Evolutionary conservation across 2,329 filamentous ascomycete genomes (phyloP).

Genomic region (Diaporthe sp.): DNA sequence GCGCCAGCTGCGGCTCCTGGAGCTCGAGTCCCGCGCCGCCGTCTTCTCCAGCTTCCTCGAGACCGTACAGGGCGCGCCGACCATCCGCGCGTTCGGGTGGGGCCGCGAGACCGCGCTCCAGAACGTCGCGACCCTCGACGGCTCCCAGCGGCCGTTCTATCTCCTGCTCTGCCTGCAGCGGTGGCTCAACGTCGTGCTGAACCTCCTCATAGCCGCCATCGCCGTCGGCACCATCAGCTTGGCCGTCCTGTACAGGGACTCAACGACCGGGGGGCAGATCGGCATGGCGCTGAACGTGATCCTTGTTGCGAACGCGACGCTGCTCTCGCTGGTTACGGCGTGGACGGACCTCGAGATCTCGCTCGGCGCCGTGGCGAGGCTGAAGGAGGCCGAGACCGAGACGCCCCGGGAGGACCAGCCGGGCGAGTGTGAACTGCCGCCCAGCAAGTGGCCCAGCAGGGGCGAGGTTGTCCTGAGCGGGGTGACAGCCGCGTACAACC

Average conservation of each 20-base stretch:
- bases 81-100: slow-evolving; percentile 63
- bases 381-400: slow-evolving; percentile 47
- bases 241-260: slow-evolving; percentile 42
- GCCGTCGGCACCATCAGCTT: slow-evolving; percentile 52
- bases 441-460: slow-evolving; percentile 45
- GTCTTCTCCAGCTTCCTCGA: slow-evolving; percentile 58
- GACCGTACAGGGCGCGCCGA: slow-evolving; percentile 56
- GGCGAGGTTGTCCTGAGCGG: slow-evolving; percentile 45
- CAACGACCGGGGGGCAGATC: slow-evolving; percentile 46
- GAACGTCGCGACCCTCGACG: slow-evolving; percentile 51
- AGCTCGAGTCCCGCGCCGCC: slow-evolving; percentile 65
- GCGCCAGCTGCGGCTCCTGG: slow-evolving; percentile 66
- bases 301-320: slow-evolving; percentile 50
- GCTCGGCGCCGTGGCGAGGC: slow-evolving; percentile 50
- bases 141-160: slow-evolving; percentile 63
- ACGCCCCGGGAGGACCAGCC: slow-evolving; percentile 42
- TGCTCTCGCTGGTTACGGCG: slow-evolving; percentile 48
- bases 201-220: slow-evolving; percentile 61
- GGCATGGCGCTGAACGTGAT: slow-evolving; percentile 53
- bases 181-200: slow-evolving; percentile 65
- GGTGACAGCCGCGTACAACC: slow-evolving; percentile 48
- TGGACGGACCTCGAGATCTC: slow-evolving; percentile 53
- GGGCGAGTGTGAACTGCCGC: not conserved
- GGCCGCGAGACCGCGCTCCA: slow-evolving; percentile 43
- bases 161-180: slow-evolving; percentile 63